Base-by-base conservation (phyloP, 768 basidiomycete species). In the Trametes sanguinea region DNA sequence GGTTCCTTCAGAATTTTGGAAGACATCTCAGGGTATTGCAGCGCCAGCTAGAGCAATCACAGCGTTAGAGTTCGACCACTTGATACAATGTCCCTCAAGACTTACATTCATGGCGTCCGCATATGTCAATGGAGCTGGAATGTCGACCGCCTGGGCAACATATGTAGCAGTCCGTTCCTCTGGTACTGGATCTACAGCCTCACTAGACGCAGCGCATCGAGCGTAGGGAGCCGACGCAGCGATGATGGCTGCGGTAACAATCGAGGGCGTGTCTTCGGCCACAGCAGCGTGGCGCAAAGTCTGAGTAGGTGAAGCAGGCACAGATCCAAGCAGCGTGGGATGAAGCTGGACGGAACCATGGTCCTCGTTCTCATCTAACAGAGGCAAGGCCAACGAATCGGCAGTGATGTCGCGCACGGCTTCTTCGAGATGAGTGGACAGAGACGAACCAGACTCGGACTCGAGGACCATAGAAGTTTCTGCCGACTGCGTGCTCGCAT, bases 61-160 rank as follows among this genome's bases (percentile, higher is more conserved):
- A 13, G 4, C n/a, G 14, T 43, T 8, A 43, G 42, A n/a, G 9
- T 32, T 5, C 16, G 30, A 22, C 22, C 22, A 22, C 22, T 22
- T 22, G 22, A 22, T 22, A 22, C 22, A 22, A 22, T 22, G 22
- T 22, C 22, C 39, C 39, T 39, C 39, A 8, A 39, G 2, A 54
- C 69, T 64, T 11, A 69, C 69, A 40, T 69, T 68, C 32, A 65
- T 67, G 3, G 68, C 67, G 17, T 68, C 69, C 2, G 69, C 69
- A 51, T 71, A 71, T 14, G 69, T 71, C 6, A 59, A 11, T 6
- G 69, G 65, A 1, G 52, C 46, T 11, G 67, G 66, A 6, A 71
- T 46, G 13, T 52, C 61, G 13, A 66, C 6, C 14, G 2, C 22
- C 22, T 22, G 22, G 22, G 22, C 22, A 22, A 22, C 22, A 22